These are phyloP conservation scores for Aspergillus pseudoviridinutans DNA, from an alignment of 2,329 filamentous ascomycete genomes.

Conservation along the genomic window DNA sequence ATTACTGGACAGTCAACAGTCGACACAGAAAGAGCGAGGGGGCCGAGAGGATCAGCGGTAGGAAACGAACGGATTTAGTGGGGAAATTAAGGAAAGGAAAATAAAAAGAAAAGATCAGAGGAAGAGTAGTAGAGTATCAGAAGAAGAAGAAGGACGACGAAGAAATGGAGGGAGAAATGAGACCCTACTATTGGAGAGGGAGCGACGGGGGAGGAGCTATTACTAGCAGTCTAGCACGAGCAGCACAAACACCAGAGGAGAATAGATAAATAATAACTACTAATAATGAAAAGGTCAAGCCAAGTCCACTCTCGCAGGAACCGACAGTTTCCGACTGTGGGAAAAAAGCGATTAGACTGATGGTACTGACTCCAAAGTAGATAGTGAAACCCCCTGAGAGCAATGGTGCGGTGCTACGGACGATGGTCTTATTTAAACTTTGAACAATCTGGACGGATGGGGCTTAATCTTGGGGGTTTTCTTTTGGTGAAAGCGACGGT, in stretches of 20 bases:
- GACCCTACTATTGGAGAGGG: constrained; percentile 3
- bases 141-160: constrained; percentile 11
- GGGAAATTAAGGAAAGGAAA: constrained; percentile 15
- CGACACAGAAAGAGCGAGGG: constrained; percentile 4
- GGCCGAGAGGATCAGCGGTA: background rate
- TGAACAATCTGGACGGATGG: background rate
- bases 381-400: background rate
- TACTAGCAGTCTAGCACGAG: background rate
- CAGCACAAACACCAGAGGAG: background rate
- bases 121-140: constrained; percentile 13
- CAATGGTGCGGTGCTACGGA: background rate
- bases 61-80: constrained; percentile 7
- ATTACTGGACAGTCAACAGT: background rate
- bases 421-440: background rate
- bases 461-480: too few species aligned
- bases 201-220: constrained; percentile 1
- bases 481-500: background rate
- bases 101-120: constrained; percentile 8
- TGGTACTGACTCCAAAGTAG: background rate
- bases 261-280: background rate
- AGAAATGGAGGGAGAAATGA: constrained; percentile 4
- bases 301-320: background rate
- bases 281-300: background rate
- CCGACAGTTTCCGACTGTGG: background rate
- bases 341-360: background rate